phyloP scores from a whole-genome alignment of 768 basidiomycete species.

The Boletus coccyginus region DNA sequence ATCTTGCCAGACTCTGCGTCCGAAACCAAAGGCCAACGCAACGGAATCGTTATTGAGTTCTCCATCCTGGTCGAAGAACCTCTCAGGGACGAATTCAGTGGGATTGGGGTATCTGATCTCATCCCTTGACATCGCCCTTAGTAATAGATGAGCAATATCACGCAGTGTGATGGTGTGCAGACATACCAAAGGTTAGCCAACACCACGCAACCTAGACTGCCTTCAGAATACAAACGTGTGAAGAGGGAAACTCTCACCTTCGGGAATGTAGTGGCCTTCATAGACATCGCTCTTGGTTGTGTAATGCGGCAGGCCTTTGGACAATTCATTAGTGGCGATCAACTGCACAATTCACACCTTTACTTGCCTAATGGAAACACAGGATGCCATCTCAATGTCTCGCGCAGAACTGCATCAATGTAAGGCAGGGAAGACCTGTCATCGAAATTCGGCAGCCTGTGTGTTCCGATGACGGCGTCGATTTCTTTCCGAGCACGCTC shows the following conservation, averaged over 20 bases:
- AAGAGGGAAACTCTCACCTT: conserved; percentile 16
- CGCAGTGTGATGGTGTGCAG: background rate
- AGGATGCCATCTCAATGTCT: conserved; percentile 34
- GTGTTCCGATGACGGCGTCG: conserved; percentile 28
- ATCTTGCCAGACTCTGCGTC: conserved; percentile 28
- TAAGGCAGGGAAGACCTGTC: conserved; percentile 32
- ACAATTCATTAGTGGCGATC: background rate
- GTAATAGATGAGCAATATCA: conserved; percentile 5
- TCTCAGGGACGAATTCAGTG: conserved; percentile 28
- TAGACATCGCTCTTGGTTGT: conserved; percentile 27
- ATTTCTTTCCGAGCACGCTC: conserved; percentile 34
- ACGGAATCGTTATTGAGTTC: conserved; percentile 24
- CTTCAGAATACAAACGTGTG: conserved; percentile 9
- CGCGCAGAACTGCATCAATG: conserved; percentile 33
- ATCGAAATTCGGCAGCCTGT: conserved; percentile 26
- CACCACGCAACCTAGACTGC: conserved; percentile 26
- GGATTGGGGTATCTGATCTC: conserved; percentile 26
- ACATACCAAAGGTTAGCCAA: conserved; percentile 30
- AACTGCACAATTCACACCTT: background rate
- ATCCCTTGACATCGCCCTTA: conserved; percentile 31
- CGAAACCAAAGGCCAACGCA: conserved; percentile 27
- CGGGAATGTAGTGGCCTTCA: conserved; percentile 23
- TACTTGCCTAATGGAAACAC: conserved; percentile 30
- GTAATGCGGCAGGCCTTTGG: conserved; percentile 28
- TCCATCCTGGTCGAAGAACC: conserved; percentile 25